Conservation (phyloP, 2,329 filamentous ascomycete genomes). For the Colletotrichum sp. region DNA sequence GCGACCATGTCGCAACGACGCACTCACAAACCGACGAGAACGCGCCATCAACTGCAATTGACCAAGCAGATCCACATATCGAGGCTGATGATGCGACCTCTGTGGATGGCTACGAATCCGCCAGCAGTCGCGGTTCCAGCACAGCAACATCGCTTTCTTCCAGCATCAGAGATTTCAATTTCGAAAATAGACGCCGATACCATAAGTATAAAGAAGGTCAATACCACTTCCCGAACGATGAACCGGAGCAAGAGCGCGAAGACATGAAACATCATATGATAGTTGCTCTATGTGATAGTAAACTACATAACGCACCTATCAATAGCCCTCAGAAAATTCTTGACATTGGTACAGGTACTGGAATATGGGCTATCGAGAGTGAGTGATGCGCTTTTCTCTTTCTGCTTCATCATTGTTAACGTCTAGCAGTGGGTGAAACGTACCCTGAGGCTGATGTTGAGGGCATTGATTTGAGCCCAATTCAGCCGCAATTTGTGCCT, state of each 20-base stretch:
- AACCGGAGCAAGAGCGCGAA: conserved; percentile 44
- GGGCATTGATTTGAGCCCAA: conserved; percentile 35
- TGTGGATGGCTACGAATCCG: background rate
- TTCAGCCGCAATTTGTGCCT: conserved; percentile 52
- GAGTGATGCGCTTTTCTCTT: background rate
- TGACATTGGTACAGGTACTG: conserved; percentile 29
- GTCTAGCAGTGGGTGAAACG: conserved; percentile 33
- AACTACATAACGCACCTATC: background rate
- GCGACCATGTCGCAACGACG: background rate
- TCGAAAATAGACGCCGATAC: conserved; percentile 43
- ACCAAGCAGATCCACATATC: background rate
- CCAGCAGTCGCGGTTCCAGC: background rate
- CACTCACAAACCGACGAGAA: background rate
- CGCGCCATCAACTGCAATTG: background rate
- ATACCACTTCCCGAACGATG: conserved; percentile 47
- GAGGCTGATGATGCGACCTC: background rate
- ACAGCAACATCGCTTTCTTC: background rate
- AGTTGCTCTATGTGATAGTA: conserved; percentile 41
- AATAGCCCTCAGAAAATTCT: conserved; percentile 2
- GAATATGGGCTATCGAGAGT: conserved; percentile 46
- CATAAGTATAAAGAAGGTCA: conserved; percentile 44
- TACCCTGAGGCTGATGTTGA: conserved; percentile 31
- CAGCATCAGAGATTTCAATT: conserved; percentile 45
- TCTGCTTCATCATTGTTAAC: background rate
- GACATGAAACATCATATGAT: conserved; percentile 45